These are phyloP conservation scores for Rhexocercosporidium sp. DNA, from an alignment of 2,329 filamentous ascomycete species.

Conservation along the genomic window DNA sequence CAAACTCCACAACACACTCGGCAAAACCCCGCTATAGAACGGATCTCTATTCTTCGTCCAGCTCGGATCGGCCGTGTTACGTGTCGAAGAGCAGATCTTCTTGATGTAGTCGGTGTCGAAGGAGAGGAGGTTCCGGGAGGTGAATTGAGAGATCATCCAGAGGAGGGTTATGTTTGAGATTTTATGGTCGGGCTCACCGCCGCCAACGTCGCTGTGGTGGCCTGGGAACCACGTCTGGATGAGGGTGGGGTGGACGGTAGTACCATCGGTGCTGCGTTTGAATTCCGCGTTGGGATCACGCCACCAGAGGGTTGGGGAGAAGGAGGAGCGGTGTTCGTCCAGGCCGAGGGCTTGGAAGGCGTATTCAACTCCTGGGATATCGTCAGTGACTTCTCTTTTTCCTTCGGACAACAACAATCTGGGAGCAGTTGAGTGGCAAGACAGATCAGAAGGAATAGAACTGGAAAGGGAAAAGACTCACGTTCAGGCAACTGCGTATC, in stretches of 20 bases:
- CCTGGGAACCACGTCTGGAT: conserved; percentile 34
- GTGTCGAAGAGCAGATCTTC: not conserved
- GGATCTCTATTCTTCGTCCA: conserved; percentile 1
- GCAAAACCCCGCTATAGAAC: not conserved
- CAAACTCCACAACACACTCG: conserved; percentile 3
- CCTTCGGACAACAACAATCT: not conserved
- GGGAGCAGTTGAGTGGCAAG: too few species aligned
- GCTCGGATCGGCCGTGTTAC: conserved; percentile 1
- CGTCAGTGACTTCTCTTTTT: not conserved
- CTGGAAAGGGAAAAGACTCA: not conserved
- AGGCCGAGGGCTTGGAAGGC: conserved; percentile 55
- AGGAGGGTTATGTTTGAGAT: conserved; percentile 4
- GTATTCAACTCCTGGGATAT: conserved; percentile 45
- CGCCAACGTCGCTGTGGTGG: conserved; percentile 28
- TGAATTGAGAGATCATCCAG: conserved; percentile 9
- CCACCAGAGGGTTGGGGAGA: conserved; percentile 45
- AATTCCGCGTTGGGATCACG: not conserved
- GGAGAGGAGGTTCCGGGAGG: not conserved
- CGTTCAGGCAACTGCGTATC: conserved; percentile 4
- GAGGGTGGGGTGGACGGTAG: conserved; percentile 2
- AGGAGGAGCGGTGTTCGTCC: conserved; percentile 50
- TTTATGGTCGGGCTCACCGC: conserved; percentile 4
- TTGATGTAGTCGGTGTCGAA: conserved; percentile 10
- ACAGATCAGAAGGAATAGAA: not conserved
- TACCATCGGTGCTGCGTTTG: not conserved